These are phyloP conservation scores for Fonsecaea nubica DNA, from an alignment of 2,329 filamentous ascomycete genomes.

Conservation along the genomic window DNA sequence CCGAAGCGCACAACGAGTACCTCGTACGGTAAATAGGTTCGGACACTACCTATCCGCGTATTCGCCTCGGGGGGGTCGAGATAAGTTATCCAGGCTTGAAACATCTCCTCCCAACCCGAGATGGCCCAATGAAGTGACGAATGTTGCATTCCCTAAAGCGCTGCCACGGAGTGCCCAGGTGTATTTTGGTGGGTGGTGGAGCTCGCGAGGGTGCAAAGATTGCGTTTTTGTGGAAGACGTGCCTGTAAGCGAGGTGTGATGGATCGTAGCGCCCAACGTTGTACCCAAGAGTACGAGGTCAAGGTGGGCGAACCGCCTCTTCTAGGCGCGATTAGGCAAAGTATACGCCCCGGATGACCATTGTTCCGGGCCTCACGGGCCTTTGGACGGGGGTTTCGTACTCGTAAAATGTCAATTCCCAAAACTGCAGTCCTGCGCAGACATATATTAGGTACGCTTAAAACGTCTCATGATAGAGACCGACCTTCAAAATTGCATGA, in stretches of 20 bases:
- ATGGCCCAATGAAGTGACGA: constrained; percentile 29
- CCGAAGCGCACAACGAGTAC: neutral
- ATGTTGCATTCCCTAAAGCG: constrained; percentile 57
- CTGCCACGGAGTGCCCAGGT: neutral
- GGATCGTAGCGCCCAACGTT: constrained; percentile 6
- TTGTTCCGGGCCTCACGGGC: constrained; percentile 11
- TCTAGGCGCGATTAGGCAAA: constrained; percentile 27
- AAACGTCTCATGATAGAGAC: neutral
- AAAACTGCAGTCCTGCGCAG: no score
- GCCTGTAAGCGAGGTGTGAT: constrained; percentile 20
- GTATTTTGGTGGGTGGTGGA: constrained; percentile 9
- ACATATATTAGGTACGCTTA: neutral
- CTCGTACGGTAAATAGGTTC: neutral
- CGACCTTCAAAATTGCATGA: neutral
- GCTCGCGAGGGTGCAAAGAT: constrained; percentile 17
- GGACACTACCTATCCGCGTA: neutral
- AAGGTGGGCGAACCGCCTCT: neutral
- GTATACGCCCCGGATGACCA: constrained; percentile 27
- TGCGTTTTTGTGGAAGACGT: constrained; percentile 11
- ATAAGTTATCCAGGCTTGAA: neutral
- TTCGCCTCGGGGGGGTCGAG: neutral
- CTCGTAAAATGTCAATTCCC: no score
- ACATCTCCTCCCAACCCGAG: neutral
- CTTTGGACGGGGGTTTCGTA: neutral
- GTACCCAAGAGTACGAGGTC: neutral